Evolutionary conservation across 2,329 filamentous ascomycete genomes (phyloP).

Genomic region (Diaporthe velutina): DNA sequence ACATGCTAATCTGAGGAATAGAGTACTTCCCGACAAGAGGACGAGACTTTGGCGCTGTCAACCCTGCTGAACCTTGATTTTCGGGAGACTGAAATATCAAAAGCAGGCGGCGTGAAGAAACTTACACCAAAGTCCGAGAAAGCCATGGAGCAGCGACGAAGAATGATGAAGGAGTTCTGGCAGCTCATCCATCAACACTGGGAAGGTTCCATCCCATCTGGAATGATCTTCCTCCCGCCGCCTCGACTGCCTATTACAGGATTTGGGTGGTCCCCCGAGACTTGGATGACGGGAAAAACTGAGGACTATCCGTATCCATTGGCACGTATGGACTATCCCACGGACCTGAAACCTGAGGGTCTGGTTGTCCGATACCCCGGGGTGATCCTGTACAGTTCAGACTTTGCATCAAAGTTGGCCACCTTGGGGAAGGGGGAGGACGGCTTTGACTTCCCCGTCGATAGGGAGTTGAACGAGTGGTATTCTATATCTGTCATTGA

Average conservation of each 20-base stretch:
- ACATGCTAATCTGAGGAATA: no score
- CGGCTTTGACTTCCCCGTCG: background rate
- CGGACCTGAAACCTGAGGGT: background rate
- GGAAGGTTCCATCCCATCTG: background rate
- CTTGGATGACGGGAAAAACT: background rate
- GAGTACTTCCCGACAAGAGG: background rate
- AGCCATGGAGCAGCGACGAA: background rate
- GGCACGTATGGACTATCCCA: background rate
- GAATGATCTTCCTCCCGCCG: background rate
- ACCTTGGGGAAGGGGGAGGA: background rate
- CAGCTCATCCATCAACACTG: background rate
- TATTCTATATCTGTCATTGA: background rate
- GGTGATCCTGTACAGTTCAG: background rate
- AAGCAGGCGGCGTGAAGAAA: background rate
- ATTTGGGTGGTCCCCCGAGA: background rate
- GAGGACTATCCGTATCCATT: background rate
- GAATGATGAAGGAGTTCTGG: background rate
- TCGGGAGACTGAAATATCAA: background rate
- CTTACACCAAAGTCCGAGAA: background rate
- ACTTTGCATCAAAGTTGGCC: background rate
- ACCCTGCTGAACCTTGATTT: background rate
- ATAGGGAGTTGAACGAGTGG: background rate
- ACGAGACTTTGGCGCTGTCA: background rate
- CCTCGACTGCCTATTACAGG: background rate
- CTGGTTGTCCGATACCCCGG: background rate